Evolutionary conservation across 352 stramenopile genomes (phyloP).

Genomic region (Globisporangium barbulae): DNA sequence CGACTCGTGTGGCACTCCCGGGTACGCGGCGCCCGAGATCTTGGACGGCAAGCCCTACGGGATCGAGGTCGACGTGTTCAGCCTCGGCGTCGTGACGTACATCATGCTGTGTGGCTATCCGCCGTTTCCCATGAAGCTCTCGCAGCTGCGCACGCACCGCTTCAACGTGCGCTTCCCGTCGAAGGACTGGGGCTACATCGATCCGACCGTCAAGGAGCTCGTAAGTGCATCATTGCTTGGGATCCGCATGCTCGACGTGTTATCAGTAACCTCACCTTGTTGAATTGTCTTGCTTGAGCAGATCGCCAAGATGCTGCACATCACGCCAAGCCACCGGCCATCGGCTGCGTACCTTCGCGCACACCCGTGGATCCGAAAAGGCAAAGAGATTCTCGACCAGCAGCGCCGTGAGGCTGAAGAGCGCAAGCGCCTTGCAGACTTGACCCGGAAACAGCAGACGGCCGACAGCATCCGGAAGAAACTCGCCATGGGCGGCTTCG

Average conservation of each 20-base stretch:
- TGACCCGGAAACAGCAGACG: constrained; percentile 58
- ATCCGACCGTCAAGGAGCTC: constrained; percentile 64
- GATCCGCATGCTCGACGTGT: background rate
- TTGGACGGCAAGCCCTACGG: constrained; percentile 80
- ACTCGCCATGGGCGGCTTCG: constrained; percentile 63
- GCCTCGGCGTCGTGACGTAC: constrained; percentile 86
- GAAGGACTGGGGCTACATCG: constrained; percentile 72
- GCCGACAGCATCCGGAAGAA: constrained; percentile 68
- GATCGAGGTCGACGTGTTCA: constrained; percentile 86
- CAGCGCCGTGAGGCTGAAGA: constrained; percentile 41
- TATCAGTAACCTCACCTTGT: background rate
- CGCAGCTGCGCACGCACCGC: constrained; percentile 71
- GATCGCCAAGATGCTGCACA: constrained; percentile 73
- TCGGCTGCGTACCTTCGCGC: constrained; percentile 50
- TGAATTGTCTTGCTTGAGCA: constrained; percentile 9
- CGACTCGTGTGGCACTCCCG: constrained; percentile 81
- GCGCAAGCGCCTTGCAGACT: constrained; percentile 38
- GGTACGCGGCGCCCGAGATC: constrained; percentile 83
- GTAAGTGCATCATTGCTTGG: constrained; percentile 12
- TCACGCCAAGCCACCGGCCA: constrained; percentile 63
- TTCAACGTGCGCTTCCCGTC: constrained; percentile 83
- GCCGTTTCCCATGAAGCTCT: constrained; percentile 87
- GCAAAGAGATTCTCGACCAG: constrained; percentile 43
- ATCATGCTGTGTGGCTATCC: constrained; percentile 88
- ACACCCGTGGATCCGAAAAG: constrained; percentile 65